A percentile compares a stretch with the other conserved stretches of the same genome.
phyloP scores from a whole-genome alignment of 164 flowering plant genomes.

The Malania oleifera region DNA sequence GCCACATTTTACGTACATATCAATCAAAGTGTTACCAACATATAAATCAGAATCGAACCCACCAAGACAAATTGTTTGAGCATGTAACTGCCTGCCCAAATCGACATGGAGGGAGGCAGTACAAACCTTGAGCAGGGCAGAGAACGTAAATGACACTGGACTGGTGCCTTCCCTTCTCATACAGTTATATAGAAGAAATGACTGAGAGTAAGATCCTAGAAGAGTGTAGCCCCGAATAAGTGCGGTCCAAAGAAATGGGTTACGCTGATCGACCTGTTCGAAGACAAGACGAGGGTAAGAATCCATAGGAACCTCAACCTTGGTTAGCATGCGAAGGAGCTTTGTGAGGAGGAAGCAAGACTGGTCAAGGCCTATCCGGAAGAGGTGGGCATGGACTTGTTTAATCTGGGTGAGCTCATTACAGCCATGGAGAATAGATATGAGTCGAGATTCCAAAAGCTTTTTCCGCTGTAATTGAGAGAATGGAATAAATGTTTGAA shows the following conservation, averaged over 20 bases:
- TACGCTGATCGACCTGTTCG: constrained; percentile 29
- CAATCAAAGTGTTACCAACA: constrained; percentile 44
- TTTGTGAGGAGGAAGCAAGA: constrained; percentile 41
- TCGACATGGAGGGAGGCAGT: constrained; percentile 18
- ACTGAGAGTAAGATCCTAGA: constrained; percentile 24
- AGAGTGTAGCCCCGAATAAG: constrained; percentile 46
- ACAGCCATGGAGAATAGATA: constrained; percentile 40
- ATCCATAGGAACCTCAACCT: constrained; percentile 33
- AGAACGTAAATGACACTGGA: constrained; percentile 55
- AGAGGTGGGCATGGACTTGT: constrained; percentile 40
- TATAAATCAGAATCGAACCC: constrained; percentile 46
- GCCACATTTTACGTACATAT: constrained; percentile 32
- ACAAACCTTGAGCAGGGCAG: constrained; percentile 53
- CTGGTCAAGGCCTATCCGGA: constrained; percentile 37
- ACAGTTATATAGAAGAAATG: constrained; percentile 28
- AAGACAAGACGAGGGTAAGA: constrained; percentile 36
- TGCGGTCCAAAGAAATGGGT: constrained; percentile 64
- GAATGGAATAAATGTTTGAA: constrained; percentile 15
- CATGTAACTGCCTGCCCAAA: constrained; percentile 49
- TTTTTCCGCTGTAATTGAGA: constrained; percentile 14
- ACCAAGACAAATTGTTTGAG: constrained; percentile 45
- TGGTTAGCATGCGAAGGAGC: constrained; percentile 44
- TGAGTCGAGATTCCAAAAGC: constrained; percentile 27
- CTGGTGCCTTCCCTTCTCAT: constrained; percentile 41
- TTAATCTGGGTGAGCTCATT: constrained; percentile 30